A percentile compares a stretch with the other conserved stretches of the same genome.
phyloP scores from a whole-genome alignment of 805 yeast species.

The Kodamaea sagamina region DNA sequence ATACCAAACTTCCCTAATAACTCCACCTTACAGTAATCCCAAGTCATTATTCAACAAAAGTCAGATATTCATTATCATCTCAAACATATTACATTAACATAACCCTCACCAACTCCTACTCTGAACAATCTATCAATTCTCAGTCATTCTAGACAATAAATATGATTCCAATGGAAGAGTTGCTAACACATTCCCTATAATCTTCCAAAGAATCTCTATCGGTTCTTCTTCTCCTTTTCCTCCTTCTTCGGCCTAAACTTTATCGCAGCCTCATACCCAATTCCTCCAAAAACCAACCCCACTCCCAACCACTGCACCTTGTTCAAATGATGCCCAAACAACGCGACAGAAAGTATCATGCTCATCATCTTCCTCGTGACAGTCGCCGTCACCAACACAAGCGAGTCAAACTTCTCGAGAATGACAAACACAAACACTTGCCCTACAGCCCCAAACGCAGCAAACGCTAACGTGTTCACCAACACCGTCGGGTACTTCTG shows the following conservation, averaged over 20 bases:
- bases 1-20: no score
- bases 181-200: not conserved
- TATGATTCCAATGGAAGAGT: no score
- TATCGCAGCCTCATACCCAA: constrained; percentile 69
- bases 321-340: constrained; percentile 78
- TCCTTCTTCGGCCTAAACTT: constrained; percentile 21
- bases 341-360: constrained; percentile 83
- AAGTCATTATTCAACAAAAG: no score
- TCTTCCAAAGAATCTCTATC: not conserved
- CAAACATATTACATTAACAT: no score
- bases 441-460: constrained; percentile 84
- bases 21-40: no score
- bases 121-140: no score
- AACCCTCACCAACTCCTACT: no score
- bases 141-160: no score
- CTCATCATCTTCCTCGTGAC: constrained; percentile 96
- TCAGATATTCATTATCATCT: no score
- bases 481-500: constrained; percentile 53
- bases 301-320: constrained; percentile 78
- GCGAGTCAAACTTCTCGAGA: constrained; percentile 79
- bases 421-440: constrained; percentile 91
- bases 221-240: not conserved
- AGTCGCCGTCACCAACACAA: constrained; percentile 86
- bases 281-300: constrained; percentile 77
- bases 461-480: constrained; percentile 63